Conservation (phyloP, 1,284 basidiomycete species). For the Exobasidium cylindrosporum region DNA sequence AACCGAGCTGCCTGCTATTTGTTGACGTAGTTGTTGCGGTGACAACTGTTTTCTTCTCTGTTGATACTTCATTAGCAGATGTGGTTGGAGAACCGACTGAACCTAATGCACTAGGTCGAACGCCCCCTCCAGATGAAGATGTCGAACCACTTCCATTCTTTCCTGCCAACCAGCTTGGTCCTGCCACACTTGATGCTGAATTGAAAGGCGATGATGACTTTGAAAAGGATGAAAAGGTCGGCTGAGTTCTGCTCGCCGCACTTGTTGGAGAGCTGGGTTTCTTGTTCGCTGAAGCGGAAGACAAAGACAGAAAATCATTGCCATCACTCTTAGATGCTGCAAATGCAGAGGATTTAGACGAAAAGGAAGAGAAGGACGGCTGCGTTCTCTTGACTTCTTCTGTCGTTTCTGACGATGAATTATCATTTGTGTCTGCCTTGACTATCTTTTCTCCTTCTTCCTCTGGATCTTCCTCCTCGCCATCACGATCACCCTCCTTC, state of each 20-base stretch:
- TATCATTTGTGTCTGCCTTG: not conserved
- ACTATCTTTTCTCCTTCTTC: constrained; percentile 5
- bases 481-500: constrained; percentile 8
- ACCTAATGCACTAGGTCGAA: constrained; percentile 19
- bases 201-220: constrained; percentile 17
- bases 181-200: constrained; percentile 13
- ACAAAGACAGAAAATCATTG: not conserved
- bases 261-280: constrained; percentile 3
- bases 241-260: constrained; percentile 13
- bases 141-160: not conserved
- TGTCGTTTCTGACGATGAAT: not conserved
- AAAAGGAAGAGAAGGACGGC: constrained; percentile 5
- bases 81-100: not conserved
- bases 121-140: not conserved
- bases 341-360: constrained; percentile 10
- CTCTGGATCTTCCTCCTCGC: not conserved
- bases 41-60: constrained; percentile 19
- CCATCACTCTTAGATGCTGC: not conserved
- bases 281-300: not conserved
- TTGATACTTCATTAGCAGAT: not conserved
- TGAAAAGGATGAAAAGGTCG: constrained; percentile 22
- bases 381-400: not conserved
- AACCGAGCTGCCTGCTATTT: constrained; percentile 21
- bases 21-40: constrained; percentile 13
- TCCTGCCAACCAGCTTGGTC: constrained; percentile 22